Evolutionary conservation across 441 rosid genomes (phyloP).

Genomic region (Melastoma candidum): DNA sequence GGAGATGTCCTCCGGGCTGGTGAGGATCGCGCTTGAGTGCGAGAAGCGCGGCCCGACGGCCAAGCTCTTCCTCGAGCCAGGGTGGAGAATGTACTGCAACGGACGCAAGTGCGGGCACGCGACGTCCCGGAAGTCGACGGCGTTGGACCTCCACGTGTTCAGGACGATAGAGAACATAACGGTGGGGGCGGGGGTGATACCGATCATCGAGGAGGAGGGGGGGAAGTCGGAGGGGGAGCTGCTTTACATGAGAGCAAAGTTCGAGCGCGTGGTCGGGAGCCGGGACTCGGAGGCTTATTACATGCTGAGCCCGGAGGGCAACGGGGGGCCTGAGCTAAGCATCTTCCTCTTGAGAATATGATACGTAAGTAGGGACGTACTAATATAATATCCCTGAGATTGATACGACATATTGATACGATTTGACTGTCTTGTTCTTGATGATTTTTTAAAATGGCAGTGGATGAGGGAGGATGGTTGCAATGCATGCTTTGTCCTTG

Average conservation of each 20-base stretch:
- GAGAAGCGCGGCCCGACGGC: conserved; percentile 1
- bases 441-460: too few relatives aligned
- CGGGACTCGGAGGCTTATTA: conserved; percentile 18
- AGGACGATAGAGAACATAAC: conserved; percentile 9
- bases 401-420: too few relatives aligned
- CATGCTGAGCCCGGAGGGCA: conserved; percentile 17
- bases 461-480: too few relatives aligned
- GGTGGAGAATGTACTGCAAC: conserved; percentile 15
- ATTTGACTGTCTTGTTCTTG: too few relatives aligned
- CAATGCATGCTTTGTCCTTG: too few relatives aligned
- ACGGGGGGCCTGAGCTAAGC: conserved; percentile 17
- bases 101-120: conserved; percentile 15
- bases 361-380: too few relatives aligned
- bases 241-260: conserved; percentile 19
- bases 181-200: conserved; percentile 17
- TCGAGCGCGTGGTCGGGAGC: conserved; percentile 13
- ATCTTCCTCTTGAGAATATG: conserved; percentile 12
- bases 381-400: too few relatives aligned
- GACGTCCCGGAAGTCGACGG: conserved; percentile 4
- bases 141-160: conserved; percentile 8
- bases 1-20: conserved; percentile 17
- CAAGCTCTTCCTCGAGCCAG: conserved; percentile 12
- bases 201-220: neutral
- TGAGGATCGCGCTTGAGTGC: conserved; percentile 15
- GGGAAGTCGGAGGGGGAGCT: conserved; percentile 12